phyloP scores from a whole-genome alignment of 306 rosid genomes.

The Prunus armeniaca region DNA sequence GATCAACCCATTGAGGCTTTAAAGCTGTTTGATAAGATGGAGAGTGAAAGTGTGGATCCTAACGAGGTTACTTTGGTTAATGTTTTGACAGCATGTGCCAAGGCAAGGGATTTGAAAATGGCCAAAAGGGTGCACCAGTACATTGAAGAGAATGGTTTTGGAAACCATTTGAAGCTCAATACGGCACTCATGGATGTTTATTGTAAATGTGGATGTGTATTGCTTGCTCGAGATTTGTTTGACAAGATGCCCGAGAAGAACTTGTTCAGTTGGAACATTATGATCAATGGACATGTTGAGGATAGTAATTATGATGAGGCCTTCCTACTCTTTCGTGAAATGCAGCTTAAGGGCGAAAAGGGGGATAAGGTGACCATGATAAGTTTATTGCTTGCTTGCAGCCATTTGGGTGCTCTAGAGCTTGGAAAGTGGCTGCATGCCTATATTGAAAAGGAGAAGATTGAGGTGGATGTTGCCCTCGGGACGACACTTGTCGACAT shows the following conservation, averaged over 20 bases:
- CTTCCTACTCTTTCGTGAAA: slow-evolving; percentile 16
- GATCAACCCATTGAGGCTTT: slow-evolving; percentile 16
- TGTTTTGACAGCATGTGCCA: slow-evolving; percentile 18
- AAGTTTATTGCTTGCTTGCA: slow-evolving; percentile 28
- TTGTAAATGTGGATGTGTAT: slow-evolving; percentile 22
- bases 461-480: slow-evolving; percentile 16
- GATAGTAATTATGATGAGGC: slow-evolving; percentile 20
- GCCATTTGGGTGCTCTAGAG: slow-evolving; percentile 28
- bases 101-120: slow-evolving; percentile 17
- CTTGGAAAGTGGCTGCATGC: slow-evolving; percentile 32
- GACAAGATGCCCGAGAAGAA: slow-evolving; percentile 15
- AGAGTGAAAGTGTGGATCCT: slow-evolving; percentile 1
- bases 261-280: slow-evolving; percentile 27
- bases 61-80: slow-evolving; percentile 25
- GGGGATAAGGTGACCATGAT: slow-evolving; percentile 25
- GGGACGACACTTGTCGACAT: slow-evolving; percentile 29
- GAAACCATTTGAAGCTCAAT: slow-evolving; percentile 9
- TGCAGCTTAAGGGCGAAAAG: slow-evolving; percentile 25
- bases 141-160: slow-evolving; percentile 12
- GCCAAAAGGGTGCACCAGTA: slow-evolving; percentile 17
- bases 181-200: slow-evolving; percentile 29
- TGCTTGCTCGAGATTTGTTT: slow-evolving; percentile 21
- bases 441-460: slow-evolving; percentile 13
- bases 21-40: slow-evolving; percentile 12
- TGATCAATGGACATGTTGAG: slow-evolving; percentile 27